phyloP scores from a whole-genome alignment of 768 basidiomycete species.

The Scleroderma bovista region DNA sequence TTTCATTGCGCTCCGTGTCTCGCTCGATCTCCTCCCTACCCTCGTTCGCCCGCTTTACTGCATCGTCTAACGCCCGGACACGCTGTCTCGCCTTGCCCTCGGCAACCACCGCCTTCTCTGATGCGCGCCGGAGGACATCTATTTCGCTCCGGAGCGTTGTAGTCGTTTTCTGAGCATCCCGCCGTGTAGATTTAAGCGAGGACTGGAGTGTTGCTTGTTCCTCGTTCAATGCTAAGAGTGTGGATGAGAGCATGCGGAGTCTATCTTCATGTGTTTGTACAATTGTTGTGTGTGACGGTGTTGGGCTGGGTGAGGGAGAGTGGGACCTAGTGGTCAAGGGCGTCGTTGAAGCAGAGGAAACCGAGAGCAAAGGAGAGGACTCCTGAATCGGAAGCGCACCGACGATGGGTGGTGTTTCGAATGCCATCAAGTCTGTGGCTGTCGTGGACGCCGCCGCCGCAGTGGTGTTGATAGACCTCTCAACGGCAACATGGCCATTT shows the following conservation, averaged over 20 bases:
- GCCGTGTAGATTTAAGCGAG: constrained; percentile 70
- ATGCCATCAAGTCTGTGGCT: not conserved
- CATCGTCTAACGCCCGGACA: constrained; percentile 82
- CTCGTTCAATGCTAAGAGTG: constrained; percentile 52
- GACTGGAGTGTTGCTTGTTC: constrained; percentile 66
- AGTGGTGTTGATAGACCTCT: not conserved
- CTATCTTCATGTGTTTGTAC: constrained; percentile 56
- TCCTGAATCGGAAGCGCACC: not conserved
- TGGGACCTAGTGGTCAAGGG: constrained; percentile 17
- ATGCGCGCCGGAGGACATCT: constrained; percentile 73
- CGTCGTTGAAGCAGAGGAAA: constrained; percentile 29
- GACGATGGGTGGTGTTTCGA: not conserved
- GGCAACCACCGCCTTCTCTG: constrained; percentile 68
- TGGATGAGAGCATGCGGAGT: constrained; percentile 57
- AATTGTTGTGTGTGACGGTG: constrained; percentile 22
- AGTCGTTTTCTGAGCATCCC: constrained; percentile 80
- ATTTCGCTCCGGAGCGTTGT: constrained; percentile 80
- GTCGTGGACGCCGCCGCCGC: not conserved
- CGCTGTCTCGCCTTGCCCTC: constrained; percentile 86
- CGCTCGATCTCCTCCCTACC: constrained; percentile 43
- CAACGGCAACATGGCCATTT: not conserved
- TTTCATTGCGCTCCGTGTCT: constrained; percentile 33
- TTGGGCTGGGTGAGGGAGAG: constrained; percentile 11
- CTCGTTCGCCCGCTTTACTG: constrained; percentile 71
- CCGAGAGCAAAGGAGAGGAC: not conserved